These are phyloP conservation scores for Botryococcus braunii DNA, from an alignment of 163 green algal species.

Conservation along the genomic window DNA sequence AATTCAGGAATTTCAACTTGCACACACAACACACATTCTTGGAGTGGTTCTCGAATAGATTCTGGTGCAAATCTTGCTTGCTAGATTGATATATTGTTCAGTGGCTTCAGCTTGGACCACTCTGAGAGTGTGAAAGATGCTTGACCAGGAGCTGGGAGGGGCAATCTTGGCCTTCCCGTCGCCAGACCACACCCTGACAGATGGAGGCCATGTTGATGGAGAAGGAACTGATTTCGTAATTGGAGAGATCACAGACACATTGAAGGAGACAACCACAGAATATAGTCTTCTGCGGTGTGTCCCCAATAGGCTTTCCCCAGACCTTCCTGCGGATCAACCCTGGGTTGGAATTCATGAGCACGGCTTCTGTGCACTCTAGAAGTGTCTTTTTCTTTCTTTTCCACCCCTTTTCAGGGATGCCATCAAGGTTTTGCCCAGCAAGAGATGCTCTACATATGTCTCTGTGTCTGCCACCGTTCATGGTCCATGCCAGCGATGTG, in stretches of 20 bases:
- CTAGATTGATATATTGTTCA: background rate
- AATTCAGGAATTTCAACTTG: background rate
- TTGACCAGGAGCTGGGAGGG: slow-evolving; percentile 13
- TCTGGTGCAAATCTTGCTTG: background rate
- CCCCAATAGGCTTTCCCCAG: background rate
- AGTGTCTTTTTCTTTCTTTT: no score
- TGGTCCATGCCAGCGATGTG: no score
- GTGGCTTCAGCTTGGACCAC: no score
- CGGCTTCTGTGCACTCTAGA: background rate
- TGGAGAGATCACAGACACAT: slow-evolving; percentile 38
- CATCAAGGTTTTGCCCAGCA: background rate
- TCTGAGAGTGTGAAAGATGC: no score
- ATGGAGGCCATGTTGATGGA: slow-evolving; percentile 20
- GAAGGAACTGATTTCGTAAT: slow-evolving; percentile 47
- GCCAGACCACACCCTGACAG: slow-evolving; percentile 15
- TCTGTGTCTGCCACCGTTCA: background rate
- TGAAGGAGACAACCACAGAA: slow-evolving; percentile 25
- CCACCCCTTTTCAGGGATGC: no score
- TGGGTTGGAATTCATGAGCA: background rate
- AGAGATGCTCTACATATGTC: background rate
- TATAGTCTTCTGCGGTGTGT: slow-evolving; percentile 1
- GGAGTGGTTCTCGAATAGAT: background rate
- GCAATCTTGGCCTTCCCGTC: slow-evolving; percentile 32
- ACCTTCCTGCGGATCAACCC: background rate
- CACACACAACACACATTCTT: background rate